These are phyloP conservation scores for Yarrowia deformans DNA, from an alignment of 805 yeast genomes.

Conservation along the genomic window DNA sequence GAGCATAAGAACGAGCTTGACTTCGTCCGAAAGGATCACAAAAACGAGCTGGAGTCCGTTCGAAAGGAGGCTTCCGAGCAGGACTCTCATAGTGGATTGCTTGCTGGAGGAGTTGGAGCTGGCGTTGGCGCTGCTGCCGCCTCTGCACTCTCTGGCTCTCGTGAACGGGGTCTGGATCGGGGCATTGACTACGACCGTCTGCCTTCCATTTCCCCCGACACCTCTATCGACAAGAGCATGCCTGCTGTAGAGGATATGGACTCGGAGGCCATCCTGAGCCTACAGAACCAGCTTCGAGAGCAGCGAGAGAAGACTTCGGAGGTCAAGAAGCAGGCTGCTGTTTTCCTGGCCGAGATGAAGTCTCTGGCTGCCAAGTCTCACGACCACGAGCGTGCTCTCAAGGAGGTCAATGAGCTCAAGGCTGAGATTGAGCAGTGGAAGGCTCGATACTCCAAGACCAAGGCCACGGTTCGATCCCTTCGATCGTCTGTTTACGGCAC, in stretches of 20 bases:
- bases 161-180: neutral
- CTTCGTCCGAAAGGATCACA: slow-evolving; percentile 7
- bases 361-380: slow-evolving; percentile 47
- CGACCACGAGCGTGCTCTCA: slow-evolving; percentile 43
- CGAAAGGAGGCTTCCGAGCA: slow-evolving; percentile 8
- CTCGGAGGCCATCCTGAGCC: slow-evolving; percentile 9
- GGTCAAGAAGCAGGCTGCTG: slow-evolving; percentile 47
- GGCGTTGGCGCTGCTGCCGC: neutral
- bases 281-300: slow-evolving; percentile 27
- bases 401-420: slow-evolving; percentile 47
- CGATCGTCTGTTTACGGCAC: slow-evolving; percentile 45
- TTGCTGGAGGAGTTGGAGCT: slow-evolving; percentile 11
- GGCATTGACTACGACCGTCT: slow-evolving; percentile 28
- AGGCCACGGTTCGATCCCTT: slow-evolving; percentile 46
- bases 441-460: slow-evolving; percentile 46
- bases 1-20: slow-evolving; percentile 27
- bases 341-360: slow-evolving; percentile 53
- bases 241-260: slow-evolving; percentile 35
- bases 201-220: slow-evolving; percentile 19
- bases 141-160: neutral
- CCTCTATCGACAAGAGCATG: slow-evolving; percentile 19
- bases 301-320: slow-evolving; percentile 40
- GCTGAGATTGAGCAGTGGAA: slow-evolving; percentile 52
- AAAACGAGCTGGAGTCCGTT: slow-evolving; percentile 16
- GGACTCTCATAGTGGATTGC: neutral